Evolutionary conservation across 2,329 filamentous ascomycete genomes (phyloP).

Genomic region (Trichoderma oligosporum): DNA sequence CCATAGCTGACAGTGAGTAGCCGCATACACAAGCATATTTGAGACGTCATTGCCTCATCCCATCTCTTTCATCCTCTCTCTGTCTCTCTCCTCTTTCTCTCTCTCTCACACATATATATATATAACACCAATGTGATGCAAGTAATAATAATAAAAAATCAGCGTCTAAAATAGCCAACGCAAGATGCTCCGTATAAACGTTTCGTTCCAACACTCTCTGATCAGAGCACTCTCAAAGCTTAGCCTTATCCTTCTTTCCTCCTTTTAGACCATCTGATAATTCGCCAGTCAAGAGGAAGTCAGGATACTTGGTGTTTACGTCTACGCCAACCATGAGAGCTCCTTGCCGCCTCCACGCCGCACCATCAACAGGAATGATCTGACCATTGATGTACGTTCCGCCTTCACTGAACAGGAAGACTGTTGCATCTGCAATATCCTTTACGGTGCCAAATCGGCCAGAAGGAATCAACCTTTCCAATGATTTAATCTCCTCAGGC

Average conservation of each 20-base stretch:
- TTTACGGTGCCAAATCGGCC: slow-evolving; percentile 75
- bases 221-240: slow-evolving; percentile 33
- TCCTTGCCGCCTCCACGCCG: slow-evolving; percentile 52
- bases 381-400: slow-evolving; percentile 85
- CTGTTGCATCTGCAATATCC: slow-evolving; percentile 88
- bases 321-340: slow-evolving; percentile 46
- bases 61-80: background rate
- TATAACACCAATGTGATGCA: too few relatives aligned
- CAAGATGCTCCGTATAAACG: background rate
- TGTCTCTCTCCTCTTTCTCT: background rate
- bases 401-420: slow-evolving; percentile 82
- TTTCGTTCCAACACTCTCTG: background rate
- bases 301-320: slow-evolving; percentile 48
- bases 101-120: too few relatives aligned
- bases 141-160: too few relatives aligned
- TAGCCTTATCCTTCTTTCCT: slow-evolving; percentile 36
- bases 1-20: background rate
- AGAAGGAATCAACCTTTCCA: slow-evolving; percentile 57
- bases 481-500: slow-evolving; percentile 32
- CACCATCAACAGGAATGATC: slow-evolving; percentile 69
- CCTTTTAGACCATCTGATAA: slow-evolving; percentile 35
- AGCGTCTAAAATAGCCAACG: too few relatives aligned
- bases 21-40: background rate
- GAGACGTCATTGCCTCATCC: background rate
- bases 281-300: slow-evolving; percentile 39